These are phyloP conservation scores for Coniochaeta sp. DNA, from an alignment of 2,329 filamentous ascomycete species.

Conservation along the genomic window DNA sequence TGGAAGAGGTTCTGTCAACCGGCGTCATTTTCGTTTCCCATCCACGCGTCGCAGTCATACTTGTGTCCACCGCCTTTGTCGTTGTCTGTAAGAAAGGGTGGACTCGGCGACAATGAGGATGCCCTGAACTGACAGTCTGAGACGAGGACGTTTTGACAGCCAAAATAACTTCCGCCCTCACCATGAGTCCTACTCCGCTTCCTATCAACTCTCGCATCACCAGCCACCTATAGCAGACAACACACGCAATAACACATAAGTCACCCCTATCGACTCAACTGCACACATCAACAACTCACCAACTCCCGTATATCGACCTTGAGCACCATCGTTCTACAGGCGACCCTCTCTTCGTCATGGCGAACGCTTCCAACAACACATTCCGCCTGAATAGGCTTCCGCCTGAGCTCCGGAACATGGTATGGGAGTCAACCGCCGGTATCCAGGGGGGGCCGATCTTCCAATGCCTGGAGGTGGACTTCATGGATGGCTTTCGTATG, in stretches of 20 bases:
- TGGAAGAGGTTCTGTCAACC: too few species aligned
- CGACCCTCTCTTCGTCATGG: neutral
- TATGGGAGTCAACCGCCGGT: neutral
- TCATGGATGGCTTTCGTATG: neutral
- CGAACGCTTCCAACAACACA: neutral
- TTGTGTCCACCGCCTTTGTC: too few species aligned
- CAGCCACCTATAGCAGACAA: too few species aligned
- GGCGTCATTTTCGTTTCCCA: too few species aligned
- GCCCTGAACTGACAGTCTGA: neutral
- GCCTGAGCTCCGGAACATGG: neutral
- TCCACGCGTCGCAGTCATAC: too few species aligned
- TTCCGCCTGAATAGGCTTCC: neutral
- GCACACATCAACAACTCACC: too few species aligned
- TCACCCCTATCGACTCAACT: too few species aligned
- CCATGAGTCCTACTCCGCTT: neutral
- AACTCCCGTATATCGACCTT: too few species aligned
- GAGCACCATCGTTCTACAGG: too few species aligned
- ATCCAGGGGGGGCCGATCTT: neutral
- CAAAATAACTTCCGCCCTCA: neutral
- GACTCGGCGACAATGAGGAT: neutral
- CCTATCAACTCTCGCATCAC: too few species aligned
- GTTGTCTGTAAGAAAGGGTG: neutral
- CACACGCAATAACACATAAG: too few species aligned
- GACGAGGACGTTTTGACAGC: neutral
- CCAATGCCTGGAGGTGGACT: neutral